Percentiles rank a stretch among this genome's conserved stretches.
These are phyloP conservation scores for Macrotyloma uniflorum DNA, from an alignment of 306 rosid species.

Conservation along the genomic window DNA sequence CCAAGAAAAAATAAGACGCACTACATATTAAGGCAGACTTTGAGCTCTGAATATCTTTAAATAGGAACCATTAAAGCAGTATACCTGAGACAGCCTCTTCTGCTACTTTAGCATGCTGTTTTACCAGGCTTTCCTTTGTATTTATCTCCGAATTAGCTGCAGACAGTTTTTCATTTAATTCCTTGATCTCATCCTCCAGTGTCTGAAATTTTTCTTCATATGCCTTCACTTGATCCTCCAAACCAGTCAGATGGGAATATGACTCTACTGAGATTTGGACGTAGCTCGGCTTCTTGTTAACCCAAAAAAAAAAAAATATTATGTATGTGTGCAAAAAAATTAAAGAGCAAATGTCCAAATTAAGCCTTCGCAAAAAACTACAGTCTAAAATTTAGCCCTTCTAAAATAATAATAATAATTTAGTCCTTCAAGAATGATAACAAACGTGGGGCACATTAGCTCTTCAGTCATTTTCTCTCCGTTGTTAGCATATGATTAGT, in stretches of 20 bases:
- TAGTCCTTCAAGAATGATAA: background rate
- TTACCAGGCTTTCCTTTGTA: conserved; percentile 81
- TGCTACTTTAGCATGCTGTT: conserved; percentile 97
- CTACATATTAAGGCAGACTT: conserved; percentile 10
- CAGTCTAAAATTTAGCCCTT: background rate
- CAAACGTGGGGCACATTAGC: background rate
- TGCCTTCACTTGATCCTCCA: conserved; percentile 90
- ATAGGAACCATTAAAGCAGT: conserved; percentile 13
- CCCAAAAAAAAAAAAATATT: background rate
- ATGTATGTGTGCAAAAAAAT: background rate
- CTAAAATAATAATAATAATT: background rate
- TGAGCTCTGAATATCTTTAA: background rate
- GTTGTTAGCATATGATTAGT: background rate
- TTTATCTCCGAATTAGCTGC: conserved; percentile 80
- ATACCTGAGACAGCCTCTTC: conserved; percentile 99
- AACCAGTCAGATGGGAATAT: conserved; percentile 77
- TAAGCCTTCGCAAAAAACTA: background rate
- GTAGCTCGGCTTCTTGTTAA: conserved; percentile 74
- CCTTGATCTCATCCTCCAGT: conserved; percentile 71
- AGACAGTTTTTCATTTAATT: conserved; percentile 75
- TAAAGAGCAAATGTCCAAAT: background rate
- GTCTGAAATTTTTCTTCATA: conserved; percentile 73
- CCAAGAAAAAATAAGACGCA: conserved; percentile 28
- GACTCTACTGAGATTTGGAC: conserved; percentile 97
- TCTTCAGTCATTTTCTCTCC: background rate